Evolutionary conservation across 176 grass and related monocot species (phyloP), one percentile per base, ranked within the genome.

Genomic region (Avena eriantha): DNA sequence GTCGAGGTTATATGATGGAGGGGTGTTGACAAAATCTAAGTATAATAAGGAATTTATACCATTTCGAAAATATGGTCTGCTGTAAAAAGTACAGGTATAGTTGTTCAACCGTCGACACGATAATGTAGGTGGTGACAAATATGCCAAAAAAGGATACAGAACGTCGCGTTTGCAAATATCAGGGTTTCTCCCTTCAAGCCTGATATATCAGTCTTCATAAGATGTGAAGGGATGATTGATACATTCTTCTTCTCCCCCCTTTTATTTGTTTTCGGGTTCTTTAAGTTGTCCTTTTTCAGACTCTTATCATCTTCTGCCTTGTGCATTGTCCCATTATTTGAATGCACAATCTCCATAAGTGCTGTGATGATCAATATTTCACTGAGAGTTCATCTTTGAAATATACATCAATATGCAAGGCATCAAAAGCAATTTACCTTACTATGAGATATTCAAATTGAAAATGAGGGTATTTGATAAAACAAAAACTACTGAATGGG

Each of bases 101-200:
- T 64, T 86, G 23, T 33, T 70, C 57, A n/a, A 67, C 11, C 29
- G 22, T 87, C 14, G 24, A 88, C 10, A 69, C 35, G 23, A 18
- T 53, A 75, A 34, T 72, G 15, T 55, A 64, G 82, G 12, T 51
- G 48, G 11, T 80, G 46, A 82, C 55, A 11, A 73, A 77, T 77
- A 87, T 69, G 47, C 18, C 21, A 39, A 39, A 47, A 76, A 90
- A 98, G 92, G 96, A 98, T 98, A 98, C 96, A 98, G 61, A 98
- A 94, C 77, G 94, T 90, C 88, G 90, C 89, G 67, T 92, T 95
- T 58, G 90, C 83, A 92, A 98, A 98, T 87, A 98, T 95, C 71
- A 82, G 76, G 18, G 91, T 94, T 88, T 98, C 91, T 48, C 81
- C 96, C 71, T 92, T 93, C 34, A 98, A 87, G 85, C 84, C 83